phyloP scores from a whole-genome alignment of 2,329 filamentous ascomycete genomes.

The Aspergillus brunneoviolaceus region DNA sequence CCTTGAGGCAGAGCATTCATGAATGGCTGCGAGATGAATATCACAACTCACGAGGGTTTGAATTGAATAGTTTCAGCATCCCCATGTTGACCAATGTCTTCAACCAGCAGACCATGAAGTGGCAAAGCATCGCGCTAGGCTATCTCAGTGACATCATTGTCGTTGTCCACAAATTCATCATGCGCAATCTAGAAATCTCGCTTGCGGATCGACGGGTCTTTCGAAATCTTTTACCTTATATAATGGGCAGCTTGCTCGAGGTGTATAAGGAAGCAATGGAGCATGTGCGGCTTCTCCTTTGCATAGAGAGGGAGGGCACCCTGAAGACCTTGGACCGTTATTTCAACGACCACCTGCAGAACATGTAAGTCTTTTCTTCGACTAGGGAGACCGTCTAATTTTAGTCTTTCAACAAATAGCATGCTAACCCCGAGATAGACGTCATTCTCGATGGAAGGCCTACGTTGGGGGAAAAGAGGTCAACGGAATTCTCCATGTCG shows the following conservation, averaged over 20 bases:
- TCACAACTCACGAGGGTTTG: slow-evolving; percentile 50
- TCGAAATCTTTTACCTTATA: slow-evolving; percentile 41
- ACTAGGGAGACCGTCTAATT: too few relatives aligned
- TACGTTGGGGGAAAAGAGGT: not conserved
- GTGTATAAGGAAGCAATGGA: slow-evolving; percentile 52
- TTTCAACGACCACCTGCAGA: slow-evolving; percentile 51
- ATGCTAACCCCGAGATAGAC: not conserved
- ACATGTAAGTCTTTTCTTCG: slow-evolving; percentile 26
- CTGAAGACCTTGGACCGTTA: slow-evolving; percentile 53
- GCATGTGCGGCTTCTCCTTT: slow-evolving; percentile 53
- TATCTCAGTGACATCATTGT: slow-evolving; percentile 55
- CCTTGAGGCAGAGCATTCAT: slow-evolving; percentile 37
- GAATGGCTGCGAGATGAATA: slow-evolving; percentile 48
- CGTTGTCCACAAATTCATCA: slow-evolving; percentile 56
- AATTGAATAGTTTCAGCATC: slow-evolving; percentile 52
- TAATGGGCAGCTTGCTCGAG: slow-evolving; percentile 49
- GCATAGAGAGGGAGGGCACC: slow-evolving; percentile 49
- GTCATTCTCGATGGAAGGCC: not conserved
- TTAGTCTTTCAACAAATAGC: not conserved
- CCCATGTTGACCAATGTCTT: slow-evolving; percentile 43
- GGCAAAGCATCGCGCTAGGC: slow-evolving; percentile 48
- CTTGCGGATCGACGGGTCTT: slow-evolving; percentile 49
- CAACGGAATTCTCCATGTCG: not conserved
- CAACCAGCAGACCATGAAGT: slow-evolving; percentile 56
- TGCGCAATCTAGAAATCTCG: slow-evolving; percentile 40